Conservation (phyloP, 1,284 basidiomycete species). For the Ceratobasidium sp. region DNA sequence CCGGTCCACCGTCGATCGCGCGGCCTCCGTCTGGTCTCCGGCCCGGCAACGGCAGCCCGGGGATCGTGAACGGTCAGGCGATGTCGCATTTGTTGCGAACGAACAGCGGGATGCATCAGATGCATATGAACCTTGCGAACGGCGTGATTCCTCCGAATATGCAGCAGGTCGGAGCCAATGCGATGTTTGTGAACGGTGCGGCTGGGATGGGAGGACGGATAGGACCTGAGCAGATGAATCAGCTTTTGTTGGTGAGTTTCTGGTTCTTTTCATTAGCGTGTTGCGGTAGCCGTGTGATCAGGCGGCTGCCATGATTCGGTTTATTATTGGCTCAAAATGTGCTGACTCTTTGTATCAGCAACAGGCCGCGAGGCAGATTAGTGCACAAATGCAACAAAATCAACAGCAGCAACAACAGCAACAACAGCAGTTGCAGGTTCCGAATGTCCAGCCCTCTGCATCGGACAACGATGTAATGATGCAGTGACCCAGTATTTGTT, state of each 20-base stretch:
- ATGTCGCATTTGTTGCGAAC: constrained; percentile 32
- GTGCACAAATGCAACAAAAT: constrained; percentile 24
- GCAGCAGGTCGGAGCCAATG: constrained; percentile 16
- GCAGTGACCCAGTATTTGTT: constrained; percentile 15
- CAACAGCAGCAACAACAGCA: constrained; percentile 41
- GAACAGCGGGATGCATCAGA: constrained; percentile 39
- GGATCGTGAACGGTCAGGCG: constrained; percentile 39
- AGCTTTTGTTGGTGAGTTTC: constrained; percentile 33
- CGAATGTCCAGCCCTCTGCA: constrained; percentile 17
- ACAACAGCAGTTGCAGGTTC: constrained; percentile 36
- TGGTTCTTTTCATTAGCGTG: background rate
- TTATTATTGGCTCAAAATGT: background rate
- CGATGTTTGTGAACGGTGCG: constrained; percentile 27
- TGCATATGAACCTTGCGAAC: constrained; percentile 40
- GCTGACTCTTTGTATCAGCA: constrained; percentile 1
- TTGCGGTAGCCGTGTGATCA: too few relatives aligned
- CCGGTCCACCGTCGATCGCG: constrained; percentile 14
- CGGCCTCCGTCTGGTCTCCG: constrained; percentile 37
- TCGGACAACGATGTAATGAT: constrained; percentile 38
- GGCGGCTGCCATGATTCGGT: too few relatives aligned
- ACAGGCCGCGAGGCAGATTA: constrained; percentile 34
- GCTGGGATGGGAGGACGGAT: constrained; percentile 20
- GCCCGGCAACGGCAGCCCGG: constrained; percentile 30
- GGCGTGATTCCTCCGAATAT: constrained; percentile 35
- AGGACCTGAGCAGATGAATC: constrained; percentile 39